Evolutionary conservation across 495 filamentous ascomycete species (phyloP).

Genomic region (Lindgomyces ingoldianus): DNA sequence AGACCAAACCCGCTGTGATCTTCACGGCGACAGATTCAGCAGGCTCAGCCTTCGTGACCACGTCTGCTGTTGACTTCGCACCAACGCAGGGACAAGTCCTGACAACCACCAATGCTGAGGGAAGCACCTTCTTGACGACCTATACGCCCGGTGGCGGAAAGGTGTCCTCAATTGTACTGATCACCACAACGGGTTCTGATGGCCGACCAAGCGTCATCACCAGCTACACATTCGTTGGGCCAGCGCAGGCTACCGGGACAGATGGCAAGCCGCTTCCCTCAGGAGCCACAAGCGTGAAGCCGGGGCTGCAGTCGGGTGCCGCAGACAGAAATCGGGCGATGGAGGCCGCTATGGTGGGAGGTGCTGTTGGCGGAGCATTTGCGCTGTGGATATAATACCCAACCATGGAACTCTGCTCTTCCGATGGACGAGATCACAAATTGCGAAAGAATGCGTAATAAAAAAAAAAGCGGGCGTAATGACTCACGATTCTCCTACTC

Average conservation of each 20-base stretch:
- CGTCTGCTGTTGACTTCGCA: constrained; percentile 38
- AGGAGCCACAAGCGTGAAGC: constrained; percentile 19
- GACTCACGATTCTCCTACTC: background rate
- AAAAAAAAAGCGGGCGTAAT: too few species aligned
- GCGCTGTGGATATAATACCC: constrained; percentile 23
- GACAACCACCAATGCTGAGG: constrained; percentile 42
- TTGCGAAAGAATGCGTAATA: too few species aligned
- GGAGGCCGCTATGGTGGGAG: constrained; percentile 37
- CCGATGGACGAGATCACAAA: too few species aligned
- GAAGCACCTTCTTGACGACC: constrained; percentile 43
- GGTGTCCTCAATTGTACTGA: constrained; percentile 38
- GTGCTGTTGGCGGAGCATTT: constrained; percentile 39
- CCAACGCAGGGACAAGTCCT: constrained; percentile 42
- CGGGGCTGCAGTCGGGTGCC: constrained; percentile 32
- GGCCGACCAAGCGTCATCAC: constrained; percentile 44
- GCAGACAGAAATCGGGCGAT: constrained; percentile 25
- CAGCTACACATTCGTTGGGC: constrained; percentile 37
- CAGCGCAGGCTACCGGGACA: constrained; percentile 7
- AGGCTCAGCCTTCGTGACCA: constrained; percentile 38
- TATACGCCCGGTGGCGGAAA: constrained; percentile 43
- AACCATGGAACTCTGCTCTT: too few species aligned
- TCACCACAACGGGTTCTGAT: constrained; percentile 41
- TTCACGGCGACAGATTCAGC: constrained; percentile 43
- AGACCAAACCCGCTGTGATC: constrained; percentile 36
- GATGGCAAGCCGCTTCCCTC: background rate